A percentile compares a stretch with the other conserved stretches of the same genome.
Conservation (phyloP, 371 early-diverging fungal species). For the Mucor irregularis region DNA sequence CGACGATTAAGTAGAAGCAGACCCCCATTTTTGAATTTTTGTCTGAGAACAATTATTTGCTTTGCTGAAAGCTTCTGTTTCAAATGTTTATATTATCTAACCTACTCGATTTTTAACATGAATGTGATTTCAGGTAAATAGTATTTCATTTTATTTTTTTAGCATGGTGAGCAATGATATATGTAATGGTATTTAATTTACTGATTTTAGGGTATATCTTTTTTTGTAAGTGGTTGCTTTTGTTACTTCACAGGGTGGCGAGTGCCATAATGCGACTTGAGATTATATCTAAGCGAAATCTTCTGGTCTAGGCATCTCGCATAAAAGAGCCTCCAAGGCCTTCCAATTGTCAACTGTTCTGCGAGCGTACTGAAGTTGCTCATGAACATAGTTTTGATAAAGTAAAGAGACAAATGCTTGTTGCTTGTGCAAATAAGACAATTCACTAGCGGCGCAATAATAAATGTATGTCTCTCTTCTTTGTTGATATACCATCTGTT, state of each 20-base stretch:
- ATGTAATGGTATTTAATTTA: no score
- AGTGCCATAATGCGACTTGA: background rate
- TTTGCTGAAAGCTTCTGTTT: no score
- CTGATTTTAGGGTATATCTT: background rate
- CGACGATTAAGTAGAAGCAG: no score
- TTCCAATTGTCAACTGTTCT: constrained; percentile 58
- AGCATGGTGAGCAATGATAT: no score
- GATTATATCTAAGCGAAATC: constrained; percentile 19
- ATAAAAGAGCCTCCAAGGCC: constrained; percentile 43
- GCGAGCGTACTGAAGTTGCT: constrained; percentile 54
- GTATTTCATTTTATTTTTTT: no score
- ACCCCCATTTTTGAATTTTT: no score
- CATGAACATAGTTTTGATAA: constrained; percentile 62
- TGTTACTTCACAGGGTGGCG: no score
- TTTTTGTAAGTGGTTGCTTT: no score
- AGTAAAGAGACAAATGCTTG: constrained; percentile 50
- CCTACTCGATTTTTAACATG: no score
- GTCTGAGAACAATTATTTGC: no score
- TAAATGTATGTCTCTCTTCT: constrained; percentile 31
- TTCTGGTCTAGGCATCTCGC: constrained; percentile 36
- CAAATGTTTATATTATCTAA: no score
- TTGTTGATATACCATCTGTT: constrained; percentile 28
- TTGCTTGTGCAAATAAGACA: constrained; percentile 33
- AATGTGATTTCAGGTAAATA: no score
- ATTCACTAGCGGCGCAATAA: constrained; percentile 28